These are phyloP conservation scores for Aspergillus novofumigatus DNA, from an alignment of 2,329 filamentous ascomycete genomes.

Conservation along the genomic window DNA sequence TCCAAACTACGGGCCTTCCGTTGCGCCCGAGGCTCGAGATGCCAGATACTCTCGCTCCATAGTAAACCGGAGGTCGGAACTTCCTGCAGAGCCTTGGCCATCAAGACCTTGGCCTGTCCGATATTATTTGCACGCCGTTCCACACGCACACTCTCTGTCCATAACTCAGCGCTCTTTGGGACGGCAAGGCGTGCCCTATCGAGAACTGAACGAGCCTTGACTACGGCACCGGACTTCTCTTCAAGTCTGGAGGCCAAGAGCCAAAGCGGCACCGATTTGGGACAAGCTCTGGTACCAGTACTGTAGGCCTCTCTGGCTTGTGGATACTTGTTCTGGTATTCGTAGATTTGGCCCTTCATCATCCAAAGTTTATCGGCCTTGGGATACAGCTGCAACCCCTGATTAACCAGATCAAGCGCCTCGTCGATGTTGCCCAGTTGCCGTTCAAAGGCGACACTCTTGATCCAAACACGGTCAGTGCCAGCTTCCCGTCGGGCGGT, in stretches of 20 bases:
- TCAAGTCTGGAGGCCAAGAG: conserved; percentile 84
- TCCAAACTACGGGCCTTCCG: conserved; percentile 87
- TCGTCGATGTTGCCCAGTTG: conserved; percentile 74
- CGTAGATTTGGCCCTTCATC: conserved; percentile 98
- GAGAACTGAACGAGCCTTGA: conserved; percentile 90
- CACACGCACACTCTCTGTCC: conserved; percentile 90
- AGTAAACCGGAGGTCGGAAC: conserved; percentile 81
- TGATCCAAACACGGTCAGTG: conserved; percentile 96
- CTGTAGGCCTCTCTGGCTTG: conserved; percentile 88
- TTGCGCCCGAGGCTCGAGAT: conserved; percentile 85
- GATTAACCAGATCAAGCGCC: conserved; percentile 80
- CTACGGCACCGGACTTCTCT: conserved; percentile 74
- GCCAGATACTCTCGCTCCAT: conserved; percentile 93
- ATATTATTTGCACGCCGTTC: conserved; percentile 83
- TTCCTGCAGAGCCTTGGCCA: conserved; percentile 90
- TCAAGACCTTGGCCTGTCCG: conserved; percentile 79
- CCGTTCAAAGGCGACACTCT: conserved; percentile 88
- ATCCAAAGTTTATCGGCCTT: conserved; percentile 88
- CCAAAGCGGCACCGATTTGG: conserved; percentile 82
- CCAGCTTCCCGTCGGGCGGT: conserved; percentile 83
- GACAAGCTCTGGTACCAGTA: conserved; percentile 80
- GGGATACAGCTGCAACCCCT: conserved; percentile 83
- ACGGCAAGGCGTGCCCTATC: conserved; percentile 85
- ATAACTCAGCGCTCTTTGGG: conserved; percentile 77
- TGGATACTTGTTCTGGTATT: conserved; percentile 70